phyloP scores from a whole-genome alignment of 1,284 basidiomycete species.

The Papiliotrema terrestris region DNA sequence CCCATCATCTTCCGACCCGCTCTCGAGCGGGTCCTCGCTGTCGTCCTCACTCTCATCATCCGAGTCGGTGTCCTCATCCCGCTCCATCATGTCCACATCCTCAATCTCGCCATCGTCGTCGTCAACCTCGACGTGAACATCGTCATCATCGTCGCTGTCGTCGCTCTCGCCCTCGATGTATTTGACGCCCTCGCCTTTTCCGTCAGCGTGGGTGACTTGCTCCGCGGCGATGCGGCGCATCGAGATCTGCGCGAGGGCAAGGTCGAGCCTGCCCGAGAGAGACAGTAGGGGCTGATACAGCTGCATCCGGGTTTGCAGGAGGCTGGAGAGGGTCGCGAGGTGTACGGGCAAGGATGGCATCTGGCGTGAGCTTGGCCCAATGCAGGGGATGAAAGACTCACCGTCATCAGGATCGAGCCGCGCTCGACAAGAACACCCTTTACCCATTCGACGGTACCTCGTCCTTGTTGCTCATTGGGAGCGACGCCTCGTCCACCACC shows the following conservation, averaged over 20 bases:
- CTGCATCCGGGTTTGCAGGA: constrained; percentile 72
- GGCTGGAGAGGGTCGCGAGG: constrained; percentile 77
- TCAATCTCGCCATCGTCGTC: constrained; percentile 61
- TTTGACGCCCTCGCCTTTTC: constrained; percentile 7
- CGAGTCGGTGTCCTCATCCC: constrained; percentile 45
- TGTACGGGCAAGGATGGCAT: constrained; percentile 52
- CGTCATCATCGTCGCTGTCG: constrained; percentile 53
- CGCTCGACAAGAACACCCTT: constrained; percentile 81
- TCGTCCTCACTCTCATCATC: constrained; percentile 57
- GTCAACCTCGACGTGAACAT: constrained; percentile 58
- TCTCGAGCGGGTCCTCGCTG: constrained; percentile 51
- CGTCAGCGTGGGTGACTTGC: constrained; percentile 45
- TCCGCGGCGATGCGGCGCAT: constrained; percentile 54
- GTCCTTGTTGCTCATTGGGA: constrained; percentile 80
- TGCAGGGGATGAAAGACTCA: constrained; percentile 47
- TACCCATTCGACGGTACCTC: constrained; percentile 82
- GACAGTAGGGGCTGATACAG: constrained; percentile 81
- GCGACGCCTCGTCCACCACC: constrained; percentile 67
- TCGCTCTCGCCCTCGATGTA: constrained; percentile 35
- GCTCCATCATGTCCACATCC: constrained; percentile 57
- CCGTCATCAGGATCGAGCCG: constrained; percentile 91
- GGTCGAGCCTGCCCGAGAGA: constrained; percentile 84
- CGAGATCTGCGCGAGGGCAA: constrained; percentile 90
- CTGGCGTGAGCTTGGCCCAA: constrained; percentile 10
- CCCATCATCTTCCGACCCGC: constrained; percentile 60